Evolutionary conservation across 2,329 filamentous ascomycete species (phyloP), one percentile per base, ranked within the genome.

Genomic region (Ophiostoma montium): DNA sequence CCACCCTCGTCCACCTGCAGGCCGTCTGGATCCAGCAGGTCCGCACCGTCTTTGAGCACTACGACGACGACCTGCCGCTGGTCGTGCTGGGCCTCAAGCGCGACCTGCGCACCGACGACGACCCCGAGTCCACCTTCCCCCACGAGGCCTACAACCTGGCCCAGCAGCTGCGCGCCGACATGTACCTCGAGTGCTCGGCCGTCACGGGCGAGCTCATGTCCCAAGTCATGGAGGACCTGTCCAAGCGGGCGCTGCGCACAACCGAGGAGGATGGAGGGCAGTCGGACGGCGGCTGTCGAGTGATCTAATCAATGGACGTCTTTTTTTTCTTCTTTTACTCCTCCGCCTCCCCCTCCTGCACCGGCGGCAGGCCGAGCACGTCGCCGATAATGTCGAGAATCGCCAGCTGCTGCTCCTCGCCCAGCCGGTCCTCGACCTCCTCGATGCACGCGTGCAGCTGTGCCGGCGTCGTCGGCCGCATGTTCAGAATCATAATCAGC

Each of bases 401-500:
- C 51, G 72, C 69, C 51, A 70, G 63, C 56, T 81, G 78, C 61
- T 80, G 67, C 42, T 78, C 72, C 18, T 74, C 71, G 42, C 62
- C 67, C 59, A 82, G 80, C 8, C 81, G 72, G 33, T 70, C 67
- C 50, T 74, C 69, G 67, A 82, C 75, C 55, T 84, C 78, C 62
- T 85, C 79, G 32, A 85, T 67, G 46, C 82, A 68, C 15, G 75
- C 75, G 57, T 80, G 80, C 55, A 85, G 67, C 42, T 73, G 70
- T 4, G 73, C 71, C 30, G 71, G 66, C 27, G 69, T 74, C 19
- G 69, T 68, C 0, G 81, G 81, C 11, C 80, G 71, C 39, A 82
- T 64, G 59, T 85, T 84, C 56, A 84, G 61, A 44, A 84, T 74
- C 75, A 82, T 82, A 58, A 84, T 66, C 49, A 81, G 65, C 62